A percentile compares a stretch with the other conserved stretches of the same genome.
phyloP scores from a whole-genome alignment of 2,329 filamentous ascomycete genomes.

The Aureobasidium namibiae region DNA sequence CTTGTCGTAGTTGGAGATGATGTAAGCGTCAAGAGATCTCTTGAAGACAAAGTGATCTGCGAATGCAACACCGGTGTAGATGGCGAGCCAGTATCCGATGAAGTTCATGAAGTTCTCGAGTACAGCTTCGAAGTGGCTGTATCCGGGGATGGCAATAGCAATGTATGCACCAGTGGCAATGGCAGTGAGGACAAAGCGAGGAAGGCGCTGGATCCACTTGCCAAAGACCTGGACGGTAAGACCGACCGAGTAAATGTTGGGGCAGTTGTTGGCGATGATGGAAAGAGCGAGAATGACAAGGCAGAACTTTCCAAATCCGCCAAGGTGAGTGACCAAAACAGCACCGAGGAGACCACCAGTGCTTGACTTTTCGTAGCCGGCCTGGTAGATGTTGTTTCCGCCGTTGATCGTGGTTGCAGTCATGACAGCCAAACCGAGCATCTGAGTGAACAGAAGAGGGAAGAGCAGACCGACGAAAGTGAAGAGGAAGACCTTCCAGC shows the following conservation, averaged over 20 bases:
- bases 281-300: constrained; percentile 36
- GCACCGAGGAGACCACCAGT: constrained; percentile 61
- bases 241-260: constrained; percentile 54
- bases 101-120: constrained; percentile 54
- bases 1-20: constrained; percentile 50
- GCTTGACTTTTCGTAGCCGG: constrained; percentile 47
- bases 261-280: constrained; percentile 39
- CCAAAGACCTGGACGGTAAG: constrained; percentile 60
- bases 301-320: constrained; percentile 65
- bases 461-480: constrained; percentile 63
- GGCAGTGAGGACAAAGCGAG: constrained; percentile 60
- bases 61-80: constrained; percentile 60
- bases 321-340: constrained; percentile 55
- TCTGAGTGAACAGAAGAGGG: constrained; percentile 64
- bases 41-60: constrained; percentile 63
- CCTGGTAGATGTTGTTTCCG: constrained; percentile 46
- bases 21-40: constrained; percentile 52
- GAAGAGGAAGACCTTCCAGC: constrained; percentile 57
- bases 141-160: constrained; percentile 62
- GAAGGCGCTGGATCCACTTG: constrained; percentile 50
- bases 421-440: constrained; percentile 62
- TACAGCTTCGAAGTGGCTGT: constrained; percentile 54
- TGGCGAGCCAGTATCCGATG: constrained; percentile 62
- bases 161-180: constrained; percentile 56
- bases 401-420: constrained; percentile 52